Evolutionary conservation across 495 filamentous ascomycete genomes (phyloP), one percentile per base, ranked within the genome.

Genomic region (Peziza echinospora): DNA sequence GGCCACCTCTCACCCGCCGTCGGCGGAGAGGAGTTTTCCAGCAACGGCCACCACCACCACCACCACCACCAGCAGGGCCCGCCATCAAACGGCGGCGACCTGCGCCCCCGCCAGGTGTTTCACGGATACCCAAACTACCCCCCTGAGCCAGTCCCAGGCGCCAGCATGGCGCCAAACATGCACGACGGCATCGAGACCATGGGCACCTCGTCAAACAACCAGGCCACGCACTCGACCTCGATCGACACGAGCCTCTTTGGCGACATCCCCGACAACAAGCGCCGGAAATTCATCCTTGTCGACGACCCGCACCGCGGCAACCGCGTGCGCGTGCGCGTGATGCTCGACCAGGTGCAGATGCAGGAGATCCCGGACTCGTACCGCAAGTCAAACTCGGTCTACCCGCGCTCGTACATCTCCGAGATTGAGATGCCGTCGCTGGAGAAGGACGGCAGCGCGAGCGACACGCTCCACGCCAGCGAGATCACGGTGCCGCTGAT

Each of bases 361-460:
- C 75, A 82, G 51, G 87, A 94, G 60, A 85, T 94, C 50, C 86
- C 85, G 0, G 89, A 96, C 62, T 86, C 82, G 13, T 93, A 92
- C 61, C 82, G 87, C 49, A 80, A 80, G 59, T 70, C 69, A 45
- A 89, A 85, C 52, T 80, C 82, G 13, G 85, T 97, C 5, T 97
- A 77, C 51, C 87, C 85, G 5, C 78, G 86, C 19, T 82, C 79
- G 16, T 96, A 84, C 62, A 91, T 83, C 55, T 81, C 84, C 0
- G 74, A 79, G 28, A 77, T 91, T 62, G 86, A 89, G 80, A 76
- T 73, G 44, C 80, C 83, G 6, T 78, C 80, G 1, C 76, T 74
- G 4, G 60, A 65, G 11, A 71, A 71, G 43, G 71, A 75, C 40
- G 64, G 63, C 41, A 67, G 71, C 11, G 74, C 71, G 13, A 64